Evolutionary conservation across 306 rosid genomes (phyloP).

Genomic region (Psophocarpus tetragonolobus): DNA sequence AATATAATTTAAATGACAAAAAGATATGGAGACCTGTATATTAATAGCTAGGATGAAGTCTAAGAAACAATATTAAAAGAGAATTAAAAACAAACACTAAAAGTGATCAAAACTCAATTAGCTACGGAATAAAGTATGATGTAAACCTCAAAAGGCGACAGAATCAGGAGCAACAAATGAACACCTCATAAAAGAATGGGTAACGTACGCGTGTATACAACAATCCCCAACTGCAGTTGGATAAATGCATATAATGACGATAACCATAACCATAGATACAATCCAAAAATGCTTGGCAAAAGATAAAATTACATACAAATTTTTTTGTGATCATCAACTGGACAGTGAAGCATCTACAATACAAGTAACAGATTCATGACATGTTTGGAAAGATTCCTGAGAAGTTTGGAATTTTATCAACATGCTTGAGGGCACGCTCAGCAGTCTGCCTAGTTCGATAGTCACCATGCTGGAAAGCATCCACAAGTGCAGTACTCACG

Average conservation of each 20-base stretch:
- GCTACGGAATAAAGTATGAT: not conserved
- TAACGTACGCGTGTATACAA: conserved; percentile 47
- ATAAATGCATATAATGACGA: conserved; percentile 45
- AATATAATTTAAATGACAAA: too few species aligned
- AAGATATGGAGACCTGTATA: not conserved
- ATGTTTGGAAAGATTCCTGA: conserved; percentile 84
- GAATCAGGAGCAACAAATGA: conserved; percentile 44
- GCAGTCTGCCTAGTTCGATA: conserved; percentile 91
- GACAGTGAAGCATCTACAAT: conserved; percentile 28
- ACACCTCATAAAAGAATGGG: conserved; percentile 49
- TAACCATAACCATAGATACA: conserved; percentile 43
- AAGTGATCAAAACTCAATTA: not conserved
- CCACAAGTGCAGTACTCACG: conserved; percentile 92
- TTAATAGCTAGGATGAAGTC: not conserved
- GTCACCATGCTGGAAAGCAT: conserved; percentile 96
- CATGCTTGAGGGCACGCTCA: conserved; percentile 92
- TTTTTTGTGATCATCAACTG: conserved; percentile 17
- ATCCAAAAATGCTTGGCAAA: conserved; percentile 38
- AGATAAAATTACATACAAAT: conserved; percentile 44
- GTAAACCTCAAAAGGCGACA: not conserved
- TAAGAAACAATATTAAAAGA: not conserved
- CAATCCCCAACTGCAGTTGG: conserved; percentile 46
- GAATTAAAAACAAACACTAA: not conserved
- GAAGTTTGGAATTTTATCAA: conserved; percentile 96
- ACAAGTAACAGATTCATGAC: conserved; percentile 39